A percentile compares a stretch with the other conserved stretches of the same genome.
Evolutionary conservation across 2,329 filamentous ascomycete genomes (phyloP).

Genomic region (Xylogone sp.): DNA sequence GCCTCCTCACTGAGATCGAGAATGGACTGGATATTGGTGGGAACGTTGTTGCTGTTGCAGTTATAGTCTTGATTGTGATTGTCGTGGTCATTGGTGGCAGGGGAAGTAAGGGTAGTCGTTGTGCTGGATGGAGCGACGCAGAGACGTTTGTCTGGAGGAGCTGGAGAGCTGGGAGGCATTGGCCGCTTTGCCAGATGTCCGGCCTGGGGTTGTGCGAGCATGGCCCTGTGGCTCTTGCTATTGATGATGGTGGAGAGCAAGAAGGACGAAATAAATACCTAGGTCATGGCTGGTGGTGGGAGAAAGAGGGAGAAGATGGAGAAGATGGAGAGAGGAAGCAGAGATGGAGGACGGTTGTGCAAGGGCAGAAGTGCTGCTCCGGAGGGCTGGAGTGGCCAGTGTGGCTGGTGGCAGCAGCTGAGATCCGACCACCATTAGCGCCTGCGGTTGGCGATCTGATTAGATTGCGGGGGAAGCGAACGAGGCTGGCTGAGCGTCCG

Average conservation of each 20-base stretch:
- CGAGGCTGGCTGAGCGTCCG: no score
- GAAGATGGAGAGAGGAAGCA: neutral
- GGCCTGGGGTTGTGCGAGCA: neutral
- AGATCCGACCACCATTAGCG: no score
- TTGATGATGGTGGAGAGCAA: neutral
- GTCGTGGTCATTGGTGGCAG: neutral
- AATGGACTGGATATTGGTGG: slow-evolving; percentile 10
- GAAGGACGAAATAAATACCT: neutral
- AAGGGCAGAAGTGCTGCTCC: no score
- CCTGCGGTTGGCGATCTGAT: no score
- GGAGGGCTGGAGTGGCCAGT: no score
- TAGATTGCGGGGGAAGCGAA: no score
- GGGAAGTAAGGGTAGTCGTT: slow-evolving; percentile 1
- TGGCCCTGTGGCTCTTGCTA: neutral
- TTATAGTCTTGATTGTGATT: no score
- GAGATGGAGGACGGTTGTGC: neutral
- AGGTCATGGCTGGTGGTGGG: neutral
- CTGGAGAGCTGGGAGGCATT: neutral
- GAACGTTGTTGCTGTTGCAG: no score
- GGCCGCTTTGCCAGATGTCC: neutral
- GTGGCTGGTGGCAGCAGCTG: no score
- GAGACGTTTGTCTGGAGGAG: slow-evolving; percentile 8
- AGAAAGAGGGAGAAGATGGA: neutral
- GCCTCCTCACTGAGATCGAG: slow-evolving; percentile 18
- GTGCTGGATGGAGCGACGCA: slow-evolving; percentile 6